A percentile compares a stretch with the other conserved stretches of the same genome.
phyloP scores from a whole-genome alignment of 495 filamentous ascomycete genomes.

The Symbiotaphrina buchneri region DNA sequence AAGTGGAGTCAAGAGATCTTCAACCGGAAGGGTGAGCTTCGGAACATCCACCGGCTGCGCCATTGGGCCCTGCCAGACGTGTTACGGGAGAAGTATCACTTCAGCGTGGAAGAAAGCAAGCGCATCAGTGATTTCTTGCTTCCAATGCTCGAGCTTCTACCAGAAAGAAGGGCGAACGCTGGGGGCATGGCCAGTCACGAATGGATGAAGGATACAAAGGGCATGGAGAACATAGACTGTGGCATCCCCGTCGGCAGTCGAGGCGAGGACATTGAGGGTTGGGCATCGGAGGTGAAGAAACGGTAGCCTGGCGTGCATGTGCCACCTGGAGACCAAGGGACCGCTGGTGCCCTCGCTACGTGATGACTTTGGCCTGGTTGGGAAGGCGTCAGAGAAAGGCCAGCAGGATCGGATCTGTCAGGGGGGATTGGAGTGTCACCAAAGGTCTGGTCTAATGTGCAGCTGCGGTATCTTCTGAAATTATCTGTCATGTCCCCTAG shows the following conservation, averaged over 20 bases:
- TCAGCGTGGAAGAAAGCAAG: conserved; percentile 50
- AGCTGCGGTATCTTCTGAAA: too few species aligned
- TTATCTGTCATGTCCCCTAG: too few species aligned
- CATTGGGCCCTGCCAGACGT: conserved; percentile 96
- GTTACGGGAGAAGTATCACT: conserved; percentile 91
- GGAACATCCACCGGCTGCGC: conserved; percentile 90
- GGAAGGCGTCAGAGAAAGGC: too few species aligned
- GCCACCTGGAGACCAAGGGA: too few species aligned
- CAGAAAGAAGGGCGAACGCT: conserved; percentile 77
- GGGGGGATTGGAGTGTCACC: too few species aligned
- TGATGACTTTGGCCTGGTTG: too few species aligned
- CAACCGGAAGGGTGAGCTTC: conserved; percentile 88
- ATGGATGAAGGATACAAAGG: conserved; percentile 63
- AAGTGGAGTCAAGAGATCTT: conserved; percentile 99
- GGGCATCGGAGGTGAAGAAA: conserved; percentile 80
- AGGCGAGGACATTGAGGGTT: conserved; percentile 91
- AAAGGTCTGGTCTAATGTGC: too few species aligned
- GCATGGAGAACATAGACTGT: conserved; percentile 64
- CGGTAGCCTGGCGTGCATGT: too few species aligned
- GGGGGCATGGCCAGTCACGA: conserved; percentile 75
- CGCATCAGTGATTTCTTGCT: conserved; percentile 67
- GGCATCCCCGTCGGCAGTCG: conserved; percentile 52
- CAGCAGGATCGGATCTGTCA: too few species aligned
- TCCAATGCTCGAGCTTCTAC: conserved; percentile 80
- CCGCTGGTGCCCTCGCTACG: too few species aligned